Evolutionary conservation across 805 yeast genomes (phyloP).

Genomic region (Candida pseudofarinosa): DNA sequence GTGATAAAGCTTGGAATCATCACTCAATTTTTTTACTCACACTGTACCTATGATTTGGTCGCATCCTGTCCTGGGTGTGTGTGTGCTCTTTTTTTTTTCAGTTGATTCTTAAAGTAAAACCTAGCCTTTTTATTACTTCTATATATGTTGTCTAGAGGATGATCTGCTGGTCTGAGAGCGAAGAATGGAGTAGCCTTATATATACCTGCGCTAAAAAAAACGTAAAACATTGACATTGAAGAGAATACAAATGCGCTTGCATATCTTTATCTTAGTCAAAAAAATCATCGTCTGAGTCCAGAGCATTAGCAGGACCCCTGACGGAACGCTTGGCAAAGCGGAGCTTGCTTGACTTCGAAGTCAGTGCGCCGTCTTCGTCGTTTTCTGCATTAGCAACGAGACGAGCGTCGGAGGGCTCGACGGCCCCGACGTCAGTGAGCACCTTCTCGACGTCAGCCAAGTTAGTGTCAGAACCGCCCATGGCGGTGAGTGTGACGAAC

Average conservation of each 20-base stretch:
- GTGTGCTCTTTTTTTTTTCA: background rate
- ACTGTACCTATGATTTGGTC: background rate
- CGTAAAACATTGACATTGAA: too few species aligned
- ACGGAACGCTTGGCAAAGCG: constrained; percentile 58
- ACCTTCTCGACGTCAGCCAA: constrained; percentile 68
- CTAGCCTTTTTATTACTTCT: too few species aligned
- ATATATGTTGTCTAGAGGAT: too few species aligned
- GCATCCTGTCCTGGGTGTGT: background rate
- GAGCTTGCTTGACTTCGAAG: constrained; percentile 30
- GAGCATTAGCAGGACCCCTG: constrained; percentile 27
- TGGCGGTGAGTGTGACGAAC: constrained; percentile 67
- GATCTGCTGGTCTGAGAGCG: too few species aligned
- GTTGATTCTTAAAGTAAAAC: too few species aligned
- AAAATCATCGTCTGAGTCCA: constrained; percentile 28
- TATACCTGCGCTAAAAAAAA: too few species aligned
- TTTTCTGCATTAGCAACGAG: constrained; percentile 55
- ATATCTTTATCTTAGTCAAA: constrained; percentile 1
- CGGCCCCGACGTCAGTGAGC: constrained; percentile 63
- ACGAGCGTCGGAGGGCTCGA: constrained; percentile 64
- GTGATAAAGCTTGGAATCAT: background rate
- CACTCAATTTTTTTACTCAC: background rate
- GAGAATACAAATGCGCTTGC: too few species aligned
- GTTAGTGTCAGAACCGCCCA: constrained; percentile 81
- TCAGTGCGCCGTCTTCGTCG: constrained; percentile 48
- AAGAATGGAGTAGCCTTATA: too few species aligned